Evolutionary conservation across 2,329 filamentous ascomycete genomes (phyloP).

Genomic region (Aspergillus ibericus): DNA sequence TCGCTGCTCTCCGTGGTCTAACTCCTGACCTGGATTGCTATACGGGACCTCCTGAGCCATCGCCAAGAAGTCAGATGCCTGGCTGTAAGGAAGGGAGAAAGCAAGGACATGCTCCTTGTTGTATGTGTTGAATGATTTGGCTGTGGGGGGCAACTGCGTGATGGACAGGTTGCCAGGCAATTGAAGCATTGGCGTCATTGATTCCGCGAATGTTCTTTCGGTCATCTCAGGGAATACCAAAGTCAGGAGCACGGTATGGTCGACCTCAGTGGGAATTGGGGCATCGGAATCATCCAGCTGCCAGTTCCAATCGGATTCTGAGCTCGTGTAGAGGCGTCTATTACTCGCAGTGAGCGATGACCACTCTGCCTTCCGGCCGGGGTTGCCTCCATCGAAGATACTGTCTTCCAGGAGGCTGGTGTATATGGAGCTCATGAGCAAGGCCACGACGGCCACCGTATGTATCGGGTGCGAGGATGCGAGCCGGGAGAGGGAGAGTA

Average conservation of each 20-base stretch:
- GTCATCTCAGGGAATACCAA: slow-evolving; percentile 42
- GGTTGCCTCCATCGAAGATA: neutral
- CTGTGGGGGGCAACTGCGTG: slow-evolving; percentile 51
- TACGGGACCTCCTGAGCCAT: slow-evolving; percentile 80
- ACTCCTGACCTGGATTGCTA: slow-evolving; percentile 49
- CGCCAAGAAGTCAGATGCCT: slow-evolving; percentile 73
- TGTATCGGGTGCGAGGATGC: neutral
- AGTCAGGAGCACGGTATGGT: slow-evolving; percentile 33
- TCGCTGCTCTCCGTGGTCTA: slow-evolving; percentile 66
- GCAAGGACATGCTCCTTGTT: slow-evolving; percentile 83
- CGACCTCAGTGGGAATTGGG: neutral
- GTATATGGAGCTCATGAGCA: neutral
- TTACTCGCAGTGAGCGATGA: neutral
- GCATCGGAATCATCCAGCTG: slow-evolving; percentile 62
- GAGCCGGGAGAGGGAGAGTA: neutral
- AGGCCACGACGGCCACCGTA: neutral
- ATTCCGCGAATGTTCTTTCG: neutral
- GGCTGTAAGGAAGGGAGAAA: slow-evolving; percentile 72
- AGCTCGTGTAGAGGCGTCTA: neutral
- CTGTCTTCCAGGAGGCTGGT: neutral
- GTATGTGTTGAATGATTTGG: slow-evolving; percentile 78
- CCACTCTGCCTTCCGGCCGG: neutral
- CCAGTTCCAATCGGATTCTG: slow-evolving; percentile 74
- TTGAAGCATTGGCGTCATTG: neutral
- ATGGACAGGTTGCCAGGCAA: neutral